Base-by-base conservation (phyloP, 345 rosid species). In the Durio zibethinus region DNA sequence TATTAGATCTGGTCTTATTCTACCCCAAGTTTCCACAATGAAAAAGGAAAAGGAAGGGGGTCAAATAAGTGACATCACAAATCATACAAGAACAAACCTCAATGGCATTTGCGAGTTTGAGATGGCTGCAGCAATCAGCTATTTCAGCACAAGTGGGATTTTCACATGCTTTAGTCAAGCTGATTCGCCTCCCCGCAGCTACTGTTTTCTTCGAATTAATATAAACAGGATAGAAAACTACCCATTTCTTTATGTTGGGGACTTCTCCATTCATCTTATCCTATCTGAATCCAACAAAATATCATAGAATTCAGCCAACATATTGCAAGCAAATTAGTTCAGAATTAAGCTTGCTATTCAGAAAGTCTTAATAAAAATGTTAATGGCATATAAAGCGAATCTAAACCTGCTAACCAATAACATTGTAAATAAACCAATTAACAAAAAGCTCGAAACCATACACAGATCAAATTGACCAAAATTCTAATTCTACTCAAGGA, bases 191-290 rank as follows among this genome's bases (percentile, higher is more conserved):
- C 29, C 98, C 99, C 59, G 94, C 89, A 21, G 97, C 97, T 64
- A 94, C 87, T 10, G 97, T 97, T 81, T 94, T 92, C 91, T 91
- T 97, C 2, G 97, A 89, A 69, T 97, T 97, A 12, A 97, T 90
- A 81, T 91, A 94, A 47, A 91, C 90, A 9, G 97, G 99, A 77
- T 92, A 94, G 61, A 97, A n/a, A 75, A 94, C 88, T 38, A 87
- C 76, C 98, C 97, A 92, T 80, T 89, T 94, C 89, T 91, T 90
- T 29, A 88, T 82, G 77, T 70, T 82, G 1, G 83, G 73, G 57
- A 38, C 25, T 63, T 86, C 85, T 42, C 67, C 85, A 73, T 88
- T 90, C 97, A 89, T 88, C 66, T 71, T 54, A 74, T 62, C 21
- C 69, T 75, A 45, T 61, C 40, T 40, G 40, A 75, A 20, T 10